phyloP scores from a whole-genome alignment of 306 rosid species.

The Vigna reflexopilosa region DNA sequence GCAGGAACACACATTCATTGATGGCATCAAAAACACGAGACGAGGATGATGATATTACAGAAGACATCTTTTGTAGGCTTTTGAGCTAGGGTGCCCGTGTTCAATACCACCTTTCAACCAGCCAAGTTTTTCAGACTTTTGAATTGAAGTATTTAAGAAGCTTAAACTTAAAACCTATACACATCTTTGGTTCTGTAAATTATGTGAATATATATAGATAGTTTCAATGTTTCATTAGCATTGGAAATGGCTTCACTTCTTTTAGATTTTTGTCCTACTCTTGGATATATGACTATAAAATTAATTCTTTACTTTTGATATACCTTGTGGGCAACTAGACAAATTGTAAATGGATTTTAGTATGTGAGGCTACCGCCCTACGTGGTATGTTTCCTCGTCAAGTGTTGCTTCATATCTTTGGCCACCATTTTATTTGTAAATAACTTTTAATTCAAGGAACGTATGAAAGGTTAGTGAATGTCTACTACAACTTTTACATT shows the following conservation, averaged over 20 bases:
- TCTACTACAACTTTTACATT: too few relatives aligned
- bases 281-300: neutral
- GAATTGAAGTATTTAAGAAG: neutral
- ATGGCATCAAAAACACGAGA: slow-evolving; percentile 51
- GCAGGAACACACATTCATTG: slow-evolving; percentile 48
- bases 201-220: slow-evolving; percentile 30
- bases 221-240: slow-evolving; percentile 42
- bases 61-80: slow-evolving; percentile 50
- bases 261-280: neutral
- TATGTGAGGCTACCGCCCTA: too few relatives aligned
- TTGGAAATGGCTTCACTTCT: slow-evolving; percentile 43
- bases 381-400: too few relatives aligned
- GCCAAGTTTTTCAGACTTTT: neutral
- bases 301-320: too few relatives aligned
- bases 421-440: too few relatives aligned
- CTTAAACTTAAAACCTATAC: neutral
- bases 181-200: neutral
- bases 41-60: slow-evolving; percentile 30
- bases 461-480: too few relatives aligned
- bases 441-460: too few relatives aligned
- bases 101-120: neutral
- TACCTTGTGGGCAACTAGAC: too few relatives aligned
- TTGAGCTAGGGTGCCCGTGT: neutral
- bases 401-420: too few relatives aligned
- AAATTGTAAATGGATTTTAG: too few relatives aligned